Percentiles rank a stretch among this genome's conserved stretches.
Evolutionary conservation across 192 early-diverging fungal genomes (phyloP).

Genomic region (Dissophora globulifera): DNA sequence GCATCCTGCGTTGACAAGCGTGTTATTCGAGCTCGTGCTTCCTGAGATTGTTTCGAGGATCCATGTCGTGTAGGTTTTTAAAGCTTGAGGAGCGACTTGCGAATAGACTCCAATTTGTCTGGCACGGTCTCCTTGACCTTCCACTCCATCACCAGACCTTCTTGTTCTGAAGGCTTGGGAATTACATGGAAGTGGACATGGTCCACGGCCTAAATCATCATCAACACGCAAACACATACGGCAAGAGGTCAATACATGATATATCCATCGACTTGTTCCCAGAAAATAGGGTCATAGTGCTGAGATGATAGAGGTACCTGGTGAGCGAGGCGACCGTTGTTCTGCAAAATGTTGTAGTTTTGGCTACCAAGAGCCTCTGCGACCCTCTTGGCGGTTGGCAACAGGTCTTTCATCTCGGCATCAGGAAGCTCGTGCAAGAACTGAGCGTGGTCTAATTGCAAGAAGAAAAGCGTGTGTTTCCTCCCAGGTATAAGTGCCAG

Average conservation of each 20-base stretch:
- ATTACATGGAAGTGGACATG: constrained; percentile 98
- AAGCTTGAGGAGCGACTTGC: constrained; percentile 54
- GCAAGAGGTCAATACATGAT: background rate
- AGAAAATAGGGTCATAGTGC: too few relatives aligned
- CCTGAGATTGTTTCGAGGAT: too few relatives aligned
- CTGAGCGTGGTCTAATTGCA: constrained; percentile 78
- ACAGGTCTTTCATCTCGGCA: constrained; percentile 80
- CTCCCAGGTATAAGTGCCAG: too few relatives aligned
- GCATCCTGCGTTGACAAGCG: too few relatives aligned
- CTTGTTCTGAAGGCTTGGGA: constrained; percentile 71
- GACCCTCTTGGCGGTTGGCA: constrained; percentile 91
- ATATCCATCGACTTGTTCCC: background rate
- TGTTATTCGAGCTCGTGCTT: too few relatives aligned
- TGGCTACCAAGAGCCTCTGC: constrained; percentile 73
- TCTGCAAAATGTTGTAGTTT: constrained; percentile 92
- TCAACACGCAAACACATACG: constrained; percentile 2
- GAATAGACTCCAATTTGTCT: constrained; percentile 58
- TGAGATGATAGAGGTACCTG: constrained; percentile 53
- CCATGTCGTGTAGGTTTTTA: too few relatives aligned
- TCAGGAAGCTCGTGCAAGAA: constrained; percentile 92
- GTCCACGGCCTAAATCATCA: constrained; percentile 71
- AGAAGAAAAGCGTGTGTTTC: background rate
- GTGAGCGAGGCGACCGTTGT: constrained; percentile 67
- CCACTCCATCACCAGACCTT: constrained; percentile 83
- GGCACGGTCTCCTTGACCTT: constrained; percentile 58